Evolutionary conservation across 2,329 filamentous ascomycete genomes (phyloP).

Genomic region (Rhinocladiella similis): DNA sequence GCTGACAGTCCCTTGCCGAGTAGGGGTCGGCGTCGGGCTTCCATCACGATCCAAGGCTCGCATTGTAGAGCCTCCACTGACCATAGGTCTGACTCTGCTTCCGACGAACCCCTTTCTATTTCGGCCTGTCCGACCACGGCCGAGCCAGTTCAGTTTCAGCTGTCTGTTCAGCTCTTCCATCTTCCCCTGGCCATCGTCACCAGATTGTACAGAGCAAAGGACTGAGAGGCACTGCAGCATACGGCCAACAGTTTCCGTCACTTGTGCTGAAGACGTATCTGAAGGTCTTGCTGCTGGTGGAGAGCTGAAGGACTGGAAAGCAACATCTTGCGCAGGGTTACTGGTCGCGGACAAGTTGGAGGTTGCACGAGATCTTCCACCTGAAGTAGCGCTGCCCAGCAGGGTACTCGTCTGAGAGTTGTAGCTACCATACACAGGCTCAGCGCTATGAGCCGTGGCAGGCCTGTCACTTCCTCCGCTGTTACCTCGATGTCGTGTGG

Average conservation of each 20-base stretch:
- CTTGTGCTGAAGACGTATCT: slow-evolving; percentile 63
- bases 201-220: slow-evolving; percentile 71
- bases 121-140: slow-evolving; percentile 81
- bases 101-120: slow-evolving; percentile 90
- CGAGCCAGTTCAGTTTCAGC: slow-evolving; percentile 95
- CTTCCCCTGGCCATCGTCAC: slow-evolving; percentile 72
- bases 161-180: slow-evolving; percentile 82
- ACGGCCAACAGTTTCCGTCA: slow-evolving; percentile 90
- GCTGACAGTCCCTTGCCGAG: slow-evolving; percentile 30
- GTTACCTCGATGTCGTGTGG: slow-evolving; percentile 25
- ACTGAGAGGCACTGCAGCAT: slow-evolving; percentile 98
- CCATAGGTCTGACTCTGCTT: slow-evolving; percentile 45
- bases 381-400: slow-evolving; percentile 64
- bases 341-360: slow-evolving; percentile 69
- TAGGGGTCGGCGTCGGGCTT: slow-evolving; percentile 32
- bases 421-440: slow-evolving; percentile 74
- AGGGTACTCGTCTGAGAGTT: slow-evolving; percentile 78
- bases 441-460: slow-evolving; percentile 69
- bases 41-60: slow-evolving; percentile 27
- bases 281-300: slow-evolving; percentile 35
- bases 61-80: slow-evolving; percentile 19
- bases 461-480: slow-evolving; percentile 55
- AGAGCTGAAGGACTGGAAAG: slow-evolving; percentile 44
- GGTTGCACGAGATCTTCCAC: slow-evolving; percentile 73
- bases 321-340: slow-evolving; percentile 43